phyloP scores from a whole-genome alignment of 2,329 filamentous ascomycete species.

The Hymenoscyphus albidus region DNA sequence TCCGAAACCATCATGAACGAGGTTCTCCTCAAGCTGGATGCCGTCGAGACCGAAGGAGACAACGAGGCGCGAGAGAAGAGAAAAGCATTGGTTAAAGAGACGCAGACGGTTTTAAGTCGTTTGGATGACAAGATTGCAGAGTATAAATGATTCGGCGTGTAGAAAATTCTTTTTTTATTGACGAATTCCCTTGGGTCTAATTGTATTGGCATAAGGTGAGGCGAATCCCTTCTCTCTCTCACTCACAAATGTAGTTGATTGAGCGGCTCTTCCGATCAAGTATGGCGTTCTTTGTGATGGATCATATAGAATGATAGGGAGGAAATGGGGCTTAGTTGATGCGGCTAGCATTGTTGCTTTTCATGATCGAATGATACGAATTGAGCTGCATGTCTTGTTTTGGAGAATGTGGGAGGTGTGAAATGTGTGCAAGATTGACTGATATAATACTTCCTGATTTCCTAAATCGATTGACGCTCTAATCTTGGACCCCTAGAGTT shows the following conservation, averaged over 20 bases:
- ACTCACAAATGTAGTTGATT: not conserved
- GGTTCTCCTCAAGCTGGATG: conserved; percentile 72
- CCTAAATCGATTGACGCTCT: no score
- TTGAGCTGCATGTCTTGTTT: not conserved
- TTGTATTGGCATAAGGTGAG: conserved; percentile 22
- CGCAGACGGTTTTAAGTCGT: conserved; percentile 62
- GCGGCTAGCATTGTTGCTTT: not conserved
- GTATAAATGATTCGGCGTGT: conserved; percentile 6
- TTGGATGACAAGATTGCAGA: conserved; percentile 48
- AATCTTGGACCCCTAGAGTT: no score
- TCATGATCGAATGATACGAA: not conserved
- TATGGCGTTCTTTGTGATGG: conserved; percentile 14
- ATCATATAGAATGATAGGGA: conserved; percentile 10
- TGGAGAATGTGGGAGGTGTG: not conserved
- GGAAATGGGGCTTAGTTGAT: not conserved
- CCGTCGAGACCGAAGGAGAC: conserved; percentile 69
- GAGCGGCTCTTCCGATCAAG: conserved; percentile 6
- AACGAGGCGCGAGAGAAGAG: conserved; percentile 59
- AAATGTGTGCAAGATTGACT: no score
- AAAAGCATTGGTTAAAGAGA: conserved; percentile 69
- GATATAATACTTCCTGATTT: no score
- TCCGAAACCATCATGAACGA: conserved; percentile 74
- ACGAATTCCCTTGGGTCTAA: conserved; percentile 22
- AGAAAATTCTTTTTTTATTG: conserved; percentile 1
- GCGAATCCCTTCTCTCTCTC: conserved; percentile 4